Percentiles rank a stretch among this genome's conserved stretches.
phyloP scores from a whole-genome alignment of 352 stramenopile species.

The Saprolegnia parasitica region DNA sequence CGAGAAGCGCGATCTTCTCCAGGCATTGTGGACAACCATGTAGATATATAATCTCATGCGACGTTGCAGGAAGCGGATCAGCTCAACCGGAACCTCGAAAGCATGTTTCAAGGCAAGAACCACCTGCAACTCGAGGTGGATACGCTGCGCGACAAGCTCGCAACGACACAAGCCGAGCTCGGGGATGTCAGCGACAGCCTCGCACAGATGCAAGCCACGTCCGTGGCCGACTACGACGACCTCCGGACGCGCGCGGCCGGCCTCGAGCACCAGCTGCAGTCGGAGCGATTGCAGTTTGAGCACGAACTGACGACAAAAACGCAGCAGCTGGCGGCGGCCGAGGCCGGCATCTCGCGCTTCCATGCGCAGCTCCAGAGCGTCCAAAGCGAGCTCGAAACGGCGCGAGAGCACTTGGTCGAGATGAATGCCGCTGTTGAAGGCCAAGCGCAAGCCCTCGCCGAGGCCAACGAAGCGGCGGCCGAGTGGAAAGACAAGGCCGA shows the following conservation, averaged over 20 bases:
- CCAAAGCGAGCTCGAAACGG: conserved; percentile 3
- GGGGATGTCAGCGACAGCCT: conserved; percentile 55
- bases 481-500: conserved; percentile 46
- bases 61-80: conserved; percentile 48
- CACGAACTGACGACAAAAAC: neutral
- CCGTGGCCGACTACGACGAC: conserved; percentile 38
- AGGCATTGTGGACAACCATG: conserved; percentile 2
- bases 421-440: neutral
- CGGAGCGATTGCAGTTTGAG: conserved; percentile 25
- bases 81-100: conserved; percentile 52
- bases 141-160: conserved; percentile 42
- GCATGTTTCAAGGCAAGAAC: conserved; percentile 46
- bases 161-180: conserved; percentile 47
- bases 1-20: conserved; percentile 62
- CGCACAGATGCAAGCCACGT: conserved; percentile 41
- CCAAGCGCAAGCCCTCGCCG: neutral
- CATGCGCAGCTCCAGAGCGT: conserved; percentile 29
- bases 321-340: conserved; percentile 2
- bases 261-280: conserved; percentile 36
- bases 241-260: conserved; percentile 35
- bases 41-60: neutral
- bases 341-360: conserved; percentile 30
- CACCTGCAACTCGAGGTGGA: conserved; percentile 59
- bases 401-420: neutral
- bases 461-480: conserved; percentile 32